Percentiles rank a stretch among this genome's conserved stretches.
Conservation (phyloP, 305 asterid genomes). For the Rubia tinctorum region DNA sequence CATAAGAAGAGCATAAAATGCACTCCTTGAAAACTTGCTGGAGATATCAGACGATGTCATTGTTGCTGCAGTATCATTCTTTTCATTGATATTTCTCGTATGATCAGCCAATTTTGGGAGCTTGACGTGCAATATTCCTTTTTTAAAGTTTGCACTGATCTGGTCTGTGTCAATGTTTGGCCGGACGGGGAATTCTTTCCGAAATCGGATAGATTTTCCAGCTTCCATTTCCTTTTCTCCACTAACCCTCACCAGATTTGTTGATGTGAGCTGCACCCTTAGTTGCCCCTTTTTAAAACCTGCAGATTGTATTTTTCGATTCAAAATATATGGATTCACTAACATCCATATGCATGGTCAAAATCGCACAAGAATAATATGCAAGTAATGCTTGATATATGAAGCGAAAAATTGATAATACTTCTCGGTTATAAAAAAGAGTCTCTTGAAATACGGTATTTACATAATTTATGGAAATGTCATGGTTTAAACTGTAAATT, state of each 20-base stretch:
- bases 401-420: too few species aligned
- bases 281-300: conserved; percentile 62
- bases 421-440: too few species aligned
- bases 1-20: conserved; percentile 12
- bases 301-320: conserved; percentile 17
- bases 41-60: not conserved
- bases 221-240: conserved; percentile 38
- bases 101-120: conserved; percentile 41
- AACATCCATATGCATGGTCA: too few species aligned
- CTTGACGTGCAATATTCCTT: conserved; percentile 39
- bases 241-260: conserved; percentile 44
- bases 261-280: conserved; percentile 37
- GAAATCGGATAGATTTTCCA: conserved; percentile 41
- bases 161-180: conserved; percentile 39
- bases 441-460: too few species aligned
- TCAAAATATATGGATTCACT: not conserved
- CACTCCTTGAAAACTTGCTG: conserved; percentile 16
- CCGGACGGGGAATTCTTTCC: conserved; percentile 44
- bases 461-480: too few species aligned
- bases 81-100: not conserved
- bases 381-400: too few species aligned
- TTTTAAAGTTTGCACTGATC: conserved; percentile 63
- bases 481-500: too few species aligned
- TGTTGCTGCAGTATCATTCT: not conserved
- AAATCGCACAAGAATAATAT: too few species aligned